phyloP scores from a whole-genome alignment of 2,329 filamentous ascomycete species.

The Colletotrichum caudatum region DNA sequence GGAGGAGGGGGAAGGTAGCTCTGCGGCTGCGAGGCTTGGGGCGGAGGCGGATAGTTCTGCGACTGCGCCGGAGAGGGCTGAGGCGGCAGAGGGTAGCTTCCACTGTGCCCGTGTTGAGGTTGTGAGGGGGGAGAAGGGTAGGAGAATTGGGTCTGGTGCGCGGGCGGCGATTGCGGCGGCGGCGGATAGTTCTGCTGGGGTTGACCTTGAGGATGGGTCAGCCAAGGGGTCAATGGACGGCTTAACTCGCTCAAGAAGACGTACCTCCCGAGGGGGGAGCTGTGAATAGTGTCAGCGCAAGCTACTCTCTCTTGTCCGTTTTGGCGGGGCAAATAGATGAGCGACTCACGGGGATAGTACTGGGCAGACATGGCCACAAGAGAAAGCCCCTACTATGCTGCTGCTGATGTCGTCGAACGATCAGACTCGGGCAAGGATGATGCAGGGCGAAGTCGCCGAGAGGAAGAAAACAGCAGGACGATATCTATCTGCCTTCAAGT shows the following conservation, averaged over 20 bases:
- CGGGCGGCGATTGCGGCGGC: conserved; percentile 61
- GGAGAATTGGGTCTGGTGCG: conserved; percentile 59
- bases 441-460: background rate
- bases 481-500: conserved; percentile 28
- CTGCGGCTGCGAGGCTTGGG: conserved; percentile 44
- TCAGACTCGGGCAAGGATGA: background rate
- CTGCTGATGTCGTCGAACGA: background rate
- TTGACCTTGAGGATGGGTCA: conserved; percentile 37
- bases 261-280: conserved; percentile 39
- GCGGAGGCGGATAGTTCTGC: conserved; percentile 49
- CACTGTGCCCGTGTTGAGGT: conserved; percentile 43
- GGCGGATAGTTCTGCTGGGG: conserved; percentile 58
- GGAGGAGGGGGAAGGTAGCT: conserved; percentile 47
- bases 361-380: conserved; percentile 35
- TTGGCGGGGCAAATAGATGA: conserved; percentile 21
- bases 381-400: background rate
- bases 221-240: background rate
- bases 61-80: conserved; percentile 39
- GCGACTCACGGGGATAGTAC: conserved; percentile 38
- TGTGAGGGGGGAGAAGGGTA: conserved; percentile 55
- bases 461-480: background rate
- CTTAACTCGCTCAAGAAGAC: background rate
- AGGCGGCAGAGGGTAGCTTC: conserved; percentile 49
- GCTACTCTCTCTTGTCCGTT: background rate
- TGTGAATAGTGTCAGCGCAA: conserved; percentile 31